Evolutionary conservation across 495 filamentous ascomycete species (phyloP), one percentile per base, ranked within the genome.

Genomic region (Hypoxylon trugodes): DNA sequence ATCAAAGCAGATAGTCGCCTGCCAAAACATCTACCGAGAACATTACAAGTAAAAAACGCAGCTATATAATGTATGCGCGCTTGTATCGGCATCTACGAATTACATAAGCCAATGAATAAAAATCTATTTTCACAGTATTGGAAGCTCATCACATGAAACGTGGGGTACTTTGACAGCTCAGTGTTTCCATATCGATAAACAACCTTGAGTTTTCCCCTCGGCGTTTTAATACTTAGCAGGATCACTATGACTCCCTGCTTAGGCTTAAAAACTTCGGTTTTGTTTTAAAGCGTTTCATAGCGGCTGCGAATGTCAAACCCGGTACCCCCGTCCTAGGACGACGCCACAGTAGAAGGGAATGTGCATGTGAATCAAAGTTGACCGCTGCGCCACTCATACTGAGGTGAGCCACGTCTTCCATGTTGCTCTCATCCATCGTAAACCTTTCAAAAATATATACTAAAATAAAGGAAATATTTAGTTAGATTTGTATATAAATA

Each of bases 241-340:
- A 12, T n/a, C 32, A 36, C 6, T 15, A 24, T 35, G 22, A 32
- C 50, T 19, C 46, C 45, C 40, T 43, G 30, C 24, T 38, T 47
- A 22, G 25, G 16, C 12, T 58, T 10, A 10, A 18, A 43, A 36
- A 19, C 35, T 10, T 19, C 7, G 60, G 12, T 53, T 21, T 12
- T 37, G 33, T 59, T 59, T 52, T 38, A 59, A 41, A 42, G 13
- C 37, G 53, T 59, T 54, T 65, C 54, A 45, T 22, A 58, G 22
- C 28, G 13, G 45, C 47, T 13, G 45, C 45, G 16, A 26, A 54
- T n/a, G n/a, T n/a, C n/a, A n/a, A n/a, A n/a, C n/a, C n/a, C n/a
- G n/a, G n/a, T n/a, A n/a, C n/a, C n/a, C n/a, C n/a, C n/a, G n/a
- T 59, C 54, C 40, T 36, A 40, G 18, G 18, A n/a, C 16, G 46